Base-by-base conservation (phyloP, 805 yeast species). In the Wickerhamomyces sydowiorum region DNA sequence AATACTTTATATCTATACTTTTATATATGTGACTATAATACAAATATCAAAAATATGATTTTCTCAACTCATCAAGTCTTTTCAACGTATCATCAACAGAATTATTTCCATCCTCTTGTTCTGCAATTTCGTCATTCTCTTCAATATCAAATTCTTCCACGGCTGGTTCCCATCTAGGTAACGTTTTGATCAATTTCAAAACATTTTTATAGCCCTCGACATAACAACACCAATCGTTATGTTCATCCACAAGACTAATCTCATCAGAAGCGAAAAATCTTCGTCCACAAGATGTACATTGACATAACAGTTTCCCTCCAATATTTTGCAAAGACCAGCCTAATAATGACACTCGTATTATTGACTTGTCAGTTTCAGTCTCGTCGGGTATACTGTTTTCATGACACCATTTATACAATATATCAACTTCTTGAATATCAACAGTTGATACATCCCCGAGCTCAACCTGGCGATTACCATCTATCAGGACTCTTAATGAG, bases 241-340 rank as follows among this genome's bases (percentile, higher is more conserved):
- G 72, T 29, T 67, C 72, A 7, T 48, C 48, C 4, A 60, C 32
- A 3, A 66, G 39, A 41, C 67, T 56, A 15, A 65, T 50, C 2
- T 47, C 54, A 2, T 50, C 52, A 3, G 30, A 42, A 2, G 52
- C 36, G 14, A 64, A 42, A 2, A 67, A 53, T 7, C 72, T 51
- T 45, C 72, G 50, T 2, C 64, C 60, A 43, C 72, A 69, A 29
- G 57, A 59, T 15, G 50, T 40, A 37, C 71, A 67, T 17, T 45
- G 45, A 29, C 67, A 43, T 2, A 69, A 43, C 3, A 50, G 36
- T 0, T 57, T 56, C 25, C 56, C 56, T 13, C 42, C 45, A 27
- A 61, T 64, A 12, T 51, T 49, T 37, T 52, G 57, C 12, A 65
- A 43, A 18, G 53, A 59, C 72, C 73, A 69, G 1, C 73, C 72